A percentile compares a stretch with the other conserved stretches of the same genome.
phyloP scores from a whole-genome alignment of 1,284 basidiomycete species.

The Pholiota adiposa region DNA sequence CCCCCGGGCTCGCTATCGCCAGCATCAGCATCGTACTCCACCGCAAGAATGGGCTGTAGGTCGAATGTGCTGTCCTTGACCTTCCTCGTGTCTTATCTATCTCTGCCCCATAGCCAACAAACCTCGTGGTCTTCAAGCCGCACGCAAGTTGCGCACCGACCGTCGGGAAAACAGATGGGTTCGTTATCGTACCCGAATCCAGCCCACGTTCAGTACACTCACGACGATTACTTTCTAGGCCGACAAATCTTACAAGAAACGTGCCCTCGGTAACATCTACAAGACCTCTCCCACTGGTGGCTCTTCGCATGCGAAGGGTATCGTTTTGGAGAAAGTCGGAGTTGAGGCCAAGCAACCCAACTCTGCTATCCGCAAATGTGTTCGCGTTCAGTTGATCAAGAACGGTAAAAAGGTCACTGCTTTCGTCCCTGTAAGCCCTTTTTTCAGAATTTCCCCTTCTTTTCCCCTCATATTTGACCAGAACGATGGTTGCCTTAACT shows the following conservation, averaged over 20 bases:
- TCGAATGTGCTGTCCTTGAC: slow-evolving; percentile 32
- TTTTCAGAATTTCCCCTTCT: slow-evolving; percentile 23
- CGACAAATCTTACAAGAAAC: slow-evolving; percentile 99
- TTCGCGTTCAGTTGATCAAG: slow-evolving; percentile 99
- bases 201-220: slow-evolving; percentile 17
- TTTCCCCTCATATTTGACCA: slow-evolving; percentile 33
- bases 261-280: slow-evolving; percentile 99
- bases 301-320: slow-evolving; percentile 99
- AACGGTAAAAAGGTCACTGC: slow-evolving; percentile 99
- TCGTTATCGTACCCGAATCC: slow-evolving; percentile 32
- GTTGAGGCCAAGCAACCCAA: slow-evolving; percentile 98
- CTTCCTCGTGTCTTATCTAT: slow-evolving; percentile 13
- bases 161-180: slow-evolving; percentile 99
- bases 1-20: slow-evolving; percentile 28
- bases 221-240: slow-evolving; percentile 56
- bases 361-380: slow-evolving; percentile 99
- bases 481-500: slow-evolving; percentile 99
- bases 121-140: slow-evolving; percentile 99
- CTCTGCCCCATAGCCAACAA: slow-evolving; percentile 73
- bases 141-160: slow-evolving; percentile 95
- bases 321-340: slow-evolving; percentile 98
- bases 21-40: slow-evolving; percentile 44
- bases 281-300: slow-evolving; percentile 99
- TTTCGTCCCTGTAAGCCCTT: slow-evolving; percentile 69
- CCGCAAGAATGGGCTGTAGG: slow-evolving; percentile 84